phyloP scores from a whole-genome alignment of 2,329 filamentous ascomycete genomes.

The Diaporthe citrichinensis region DNA sequence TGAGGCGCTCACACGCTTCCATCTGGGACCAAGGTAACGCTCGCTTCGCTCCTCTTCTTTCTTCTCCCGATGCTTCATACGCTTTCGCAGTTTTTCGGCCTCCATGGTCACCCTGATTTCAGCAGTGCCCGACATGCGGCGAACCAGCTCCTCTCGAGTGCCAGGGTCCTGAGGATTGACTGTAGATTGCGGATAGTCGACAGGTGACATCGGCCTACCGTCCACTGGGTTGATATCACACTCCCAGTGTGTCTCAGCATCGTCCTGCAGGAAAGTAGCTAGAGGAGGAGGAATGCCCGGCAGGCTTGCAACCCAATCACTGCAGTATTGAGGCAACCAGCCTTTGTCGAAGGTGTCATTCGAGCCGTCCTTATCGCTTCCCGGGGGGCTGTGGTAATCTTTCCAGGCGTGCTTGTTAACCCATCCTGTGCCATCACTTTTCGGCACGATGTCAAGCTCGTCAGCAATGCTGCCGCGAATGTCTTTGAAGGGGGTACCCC shows the following conservation, averaged over 20 bases:
- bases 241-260: constrained; percentile 21
- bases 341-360: not conserved
- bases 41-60: not conserved
- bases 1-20: not conserved
- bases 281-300: not conserved
- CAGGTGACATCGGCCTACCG: constrained; percentile 34
- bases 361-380: not conserved
- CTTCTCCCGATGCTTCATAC: not conserved
- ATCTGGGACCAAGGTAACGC: not conserved
- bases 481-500: constrained; percentile 1
- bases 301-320: constrained; percentile 20
- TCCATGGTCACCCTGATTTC: constrained; percentile 8
- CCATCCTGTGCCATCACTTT: constrained; percentile 23
- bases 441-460: constrained; percentile 36
- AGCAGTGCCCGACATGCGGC: constrained; percentile 20
- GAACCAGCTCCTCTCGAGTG: not conserved
- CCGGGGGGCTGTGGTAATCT: not conserved
- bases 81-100: constrained; percentile 32
- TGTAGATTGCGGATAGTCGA: constrained; percentile 35
- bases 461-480: constrained; percentile 38
- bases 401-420: constrained; percentile 35
- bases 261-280: not conserved
- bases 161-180: constrained; percentile 25
- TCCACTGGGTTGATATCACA: constrained; percentile 39
- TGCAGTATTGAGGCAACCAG: constrained; percentile 23